Conservation (phyloP, 768 basidiomycete species). For the Lactarius sanguifluus region DNA sequence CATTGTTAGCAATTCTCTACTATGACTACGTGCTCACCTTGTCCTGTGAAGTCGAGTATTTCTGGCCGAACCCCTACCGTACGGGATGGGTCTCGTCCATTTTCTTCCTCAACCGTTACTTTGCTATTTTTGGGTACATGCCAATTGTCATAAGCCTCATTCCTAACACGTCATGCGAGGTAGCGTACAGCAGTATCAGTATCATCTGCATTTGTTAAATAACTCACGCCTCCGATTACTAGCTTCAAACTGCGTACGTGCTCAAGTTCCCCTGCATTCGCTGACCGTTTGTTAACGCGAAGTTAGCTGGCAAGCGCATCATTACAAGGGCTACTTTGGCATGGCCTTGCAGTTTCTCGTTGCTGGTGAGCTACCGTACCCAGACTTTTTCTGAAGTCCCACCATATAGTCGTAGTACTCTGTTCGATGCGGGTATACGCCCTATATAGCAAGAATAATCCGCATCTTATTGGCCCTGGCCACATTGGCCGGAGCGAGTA, state of each 20-base stretch:
- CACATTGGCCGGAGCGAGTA: not conserved
- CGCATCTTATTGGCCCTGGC: not conserved
- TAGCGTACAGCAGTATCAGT: not conserved
- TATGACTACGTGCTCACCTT: slow-evolving; percentile 32
- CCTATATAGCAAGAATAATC: slow-evolving; percentile 8
- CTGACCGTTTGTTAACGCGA: not conserved
- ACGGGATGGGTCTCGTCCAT: slow-evolving; percentile 12
- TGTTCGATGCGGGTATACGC: slow-evolving; percentile 7
- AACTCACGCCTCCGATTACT: not conserved
- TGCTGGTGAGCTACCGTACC: not conserved
- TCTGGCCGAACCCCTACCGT: slow-evolving; percentile 20
- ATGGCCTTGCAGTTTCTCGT: not conserved
- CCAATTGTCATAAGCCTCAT: slow-evolving; percentile 13
- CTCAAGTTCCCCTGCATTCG: not conserved
- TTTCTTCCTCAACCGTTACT: slow-evolving; percentile 31
- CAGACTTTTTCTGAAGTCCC: too few species aligned
- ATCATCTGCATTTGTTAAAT: not conserved
- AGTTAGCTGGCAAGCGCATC: not conserved
- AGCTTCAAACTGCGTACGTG: slow-evolving; percentile 1
- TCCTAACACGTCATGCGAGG: not conserved
- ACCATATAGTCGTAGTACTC: not conserved
- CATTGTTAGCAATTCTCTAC: slow-evolving; percentile 25
- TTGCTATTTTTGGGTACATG: slow-evolving; percentile 26
- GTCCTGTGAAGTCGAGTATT: slow-evolving; percentile 26
- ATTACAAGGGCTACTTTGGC: not conserved